Evolutionary conservation across 768 basidiomycete genomes (phyloP).

Genomic region (Epithele typhae): DNA sequence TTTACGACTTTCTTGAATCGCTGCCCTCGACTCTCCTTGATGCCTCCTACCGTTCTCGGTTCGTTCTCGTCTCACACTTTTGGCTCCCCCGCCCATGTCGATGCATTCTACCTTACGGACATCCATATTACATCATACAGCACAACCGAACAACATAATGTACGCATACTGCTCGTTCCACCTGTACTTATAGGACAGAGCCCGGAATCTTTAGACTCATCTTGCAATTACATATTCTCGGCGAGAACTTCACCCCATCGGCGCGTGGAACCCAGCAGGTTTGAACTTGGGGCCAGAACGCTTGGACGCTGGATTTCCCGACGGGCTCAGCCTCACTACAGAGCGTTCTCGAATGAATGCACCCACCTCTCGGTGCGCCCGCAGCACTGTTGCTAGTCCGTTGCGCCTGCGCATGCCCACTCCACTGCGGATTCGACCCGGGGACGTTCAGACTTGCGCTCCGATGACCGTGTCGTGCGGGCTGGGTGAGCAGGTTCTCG

Average conservation of each 20-base stretch:
- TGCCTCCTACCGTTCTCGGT: neutral
- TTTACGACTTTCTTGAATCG: too few relatives aligned
- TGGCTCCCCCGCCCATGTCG: conserved; percentile 4
- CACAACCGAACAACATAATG: conserved; percentile 8
- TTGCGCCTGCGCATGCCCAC: neutral
- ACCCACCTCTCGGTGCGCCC: too few relatives aligned
- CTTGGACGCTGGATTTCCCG: too few relatives aligned
- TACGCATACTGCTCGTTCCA: conserved; percentile 11
- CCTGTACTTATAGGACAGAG: conserved; percentile 9
- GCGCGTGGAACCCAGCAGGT: conserved; percentile 5
- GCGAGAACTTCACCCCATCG: conserved; percentile 4
- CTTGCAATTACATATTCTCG: conserved; percentile 3
- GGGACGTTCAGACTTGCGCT: neutral
- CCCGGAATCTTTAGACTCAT: conserved; percentile 8
- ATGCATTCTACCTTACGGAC: conserved; percentile 7
- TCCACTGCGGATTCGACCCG: conserved; percentile 3
- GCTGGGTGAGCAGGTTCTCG: conserved; percentile 51
- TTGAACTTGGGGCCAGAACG: conserved; percentile 14
- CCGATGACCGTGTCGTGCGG: conserved; percentile 16
- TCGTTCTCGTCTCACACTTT: conserved; percentile 4
- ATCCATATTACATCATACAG: conserved; percentile 6
- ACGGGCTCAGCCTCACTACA: too few relatives aligned
- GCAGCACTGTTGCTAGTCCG: too few relatives aligned
- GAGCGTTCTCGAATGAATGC: too few relatives aligned
- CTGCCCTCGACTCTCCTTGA: too few relatives aligned